Percentiles rank a stretch among this genome's conserved stretches.
These are phyloP conservation scores for Hypomyces perniciosus DNA, from an alignment of 2,329 filamentous ascomycete species.

Conservation along the genomic window DNA sequence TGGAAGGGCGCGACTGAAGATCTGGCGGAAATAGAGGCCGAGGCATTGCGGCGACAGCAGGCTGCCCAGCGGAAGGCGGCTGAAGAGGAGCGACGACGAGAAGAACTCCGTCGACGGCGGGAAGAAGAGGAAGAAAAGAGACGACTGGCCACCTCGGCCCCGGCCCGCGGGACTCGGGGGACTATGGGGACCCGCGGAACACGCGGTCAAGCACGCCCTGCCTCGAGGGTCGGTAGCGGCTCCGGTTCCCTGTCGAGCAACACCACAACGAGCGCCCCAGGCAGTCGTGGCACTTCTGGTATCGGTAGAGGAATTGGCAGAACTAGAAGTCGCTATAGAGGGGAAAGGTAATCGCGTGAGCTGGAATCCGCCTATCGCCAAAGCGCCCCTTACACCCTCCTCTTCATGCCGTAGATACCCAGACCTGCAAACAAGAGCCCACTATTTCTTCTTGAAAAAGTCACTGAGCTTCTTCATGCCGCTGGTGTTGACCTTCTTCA, in stretches of 20 bases:
- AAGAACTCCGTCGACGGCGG: constrained; percentile 58
- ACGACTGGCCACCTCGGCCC: constrained; percentile 22
- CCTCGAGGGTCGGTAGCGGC: constrained; percentile 18
- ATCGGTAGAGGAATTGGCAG: constrained; percentile 30
- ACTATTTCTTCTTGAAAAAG: constrained; percentile 73
- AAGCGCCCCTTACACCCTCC: background rate
- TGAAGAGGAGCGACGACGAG: constrained; percentile 72
- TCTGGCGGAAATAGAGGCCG: constrained; percentile 77
- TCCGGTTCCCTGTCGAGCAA: constrained; percentile 25
- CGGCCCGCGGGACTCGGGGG: constrained; percentile 26
- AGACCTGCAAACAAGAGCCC: constrained; percentile 6
- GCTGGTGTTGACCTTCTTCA: constrained; percentile 83
- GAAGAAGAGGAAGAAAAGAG: constrained; percentile 53
- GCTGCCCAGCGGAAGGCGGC: constrained; percentile 69
- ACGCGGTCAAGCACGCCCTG: constrained; percentile 21
- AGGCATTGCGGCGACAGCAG: constrained; percentile 66
- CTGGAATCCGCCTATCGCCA: background rate
- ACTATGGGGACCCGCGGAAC: constrained; percentile 7
- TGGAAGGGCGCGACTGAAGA: constrained; percentile 91
- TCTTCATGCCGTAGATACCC: constrained; percentile 25
- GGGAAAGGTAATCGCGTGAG: constrained; percentile 21
- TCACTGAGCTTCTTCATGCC: constrained; percentile 97
- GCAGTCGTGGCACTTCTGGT: constrained; percentile 29
- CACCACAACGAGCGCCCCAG: constrained; percentile 22
- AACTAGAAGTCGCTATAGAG: constrained; percentile 28